Evolutionary conservation across 306 rosid species (phyloP).

Genomic region (Cicer bijugum): DNA sequence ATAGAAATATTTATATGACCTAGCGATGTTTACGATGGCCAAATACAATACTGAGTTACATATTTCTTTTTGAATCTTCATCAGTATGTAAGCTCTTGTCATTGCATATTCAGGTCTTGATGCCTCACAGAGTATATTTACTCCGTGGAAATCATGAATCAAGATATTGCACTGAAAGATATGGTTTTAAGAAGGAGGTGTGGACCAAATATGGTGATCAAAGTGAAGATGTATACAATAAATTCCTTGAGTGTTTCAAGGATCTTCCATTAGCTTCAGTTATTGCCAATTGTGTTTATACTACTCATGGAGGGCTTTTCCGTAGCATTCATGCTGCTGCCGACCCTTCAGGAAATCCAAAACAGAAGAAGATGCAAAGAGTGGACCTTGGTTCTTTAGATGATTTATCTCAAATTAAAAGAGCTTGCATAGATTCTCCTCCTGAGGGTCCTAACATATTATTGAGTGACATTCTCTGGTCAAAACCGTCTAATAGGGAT

Average conservation of each 20-base stretch:
- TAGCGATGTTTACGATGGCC: slow-evolving; percentile 18
- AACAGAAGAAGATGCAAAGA: slow-evolving; percentile 58
- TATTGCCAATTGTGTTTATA: slow-evolving; percentile 72
- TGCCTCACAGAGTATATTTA: slow-evolving; percentile 86
- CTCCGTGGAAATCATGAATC: slow-evolving; percentile 92
- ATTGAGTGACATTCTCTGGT: slow-evolving; percentile 85
- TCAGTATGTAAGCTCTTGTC: slow-evolving; percentile 33
- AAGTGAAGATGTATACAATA: slow-evolving; percentile 69
- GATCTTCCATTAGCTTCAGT: slow-evolving; percentile 90
- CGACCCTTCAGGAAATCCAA: slow-evolving; percentile 51
- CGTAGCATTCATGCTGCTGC: slow-evolving; percentile 55
- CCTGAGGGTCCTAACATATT: slow-evolving; percentile 63
- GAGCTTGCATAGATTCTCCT: slow-evolving; percentile 69
- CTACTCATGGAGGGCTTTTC: slow-evolving; percentile 90
- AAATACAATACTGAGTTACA: slow-evolving; percentile 3
- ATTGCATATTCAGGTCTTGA: slow-evolving; percentile 65
- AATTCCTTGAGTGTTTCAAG: slow-evolving; percentile 78
- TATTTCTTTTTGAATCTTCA: slow-evolving; percentile 25
- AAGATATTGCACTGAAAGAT: slow-evolving; percentile 60
- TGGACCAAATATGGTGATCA: slow-evolving; percentile 68
- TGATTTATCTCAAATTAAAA: slow-evolving; percentile 66
- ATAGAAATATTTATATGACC: slow-evolving; percentile 37
- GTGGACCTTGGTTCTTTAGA: slow-evolving; percentile 76
- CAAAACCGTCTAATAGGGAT: slow-evolving; percentile 73
- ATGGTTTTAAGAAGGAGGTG: slow-evolving; percentile 86